phyloP scores from a whole-genome alignment of 1,284 basidiomycete species.

The Ustilago curta region DNA sequence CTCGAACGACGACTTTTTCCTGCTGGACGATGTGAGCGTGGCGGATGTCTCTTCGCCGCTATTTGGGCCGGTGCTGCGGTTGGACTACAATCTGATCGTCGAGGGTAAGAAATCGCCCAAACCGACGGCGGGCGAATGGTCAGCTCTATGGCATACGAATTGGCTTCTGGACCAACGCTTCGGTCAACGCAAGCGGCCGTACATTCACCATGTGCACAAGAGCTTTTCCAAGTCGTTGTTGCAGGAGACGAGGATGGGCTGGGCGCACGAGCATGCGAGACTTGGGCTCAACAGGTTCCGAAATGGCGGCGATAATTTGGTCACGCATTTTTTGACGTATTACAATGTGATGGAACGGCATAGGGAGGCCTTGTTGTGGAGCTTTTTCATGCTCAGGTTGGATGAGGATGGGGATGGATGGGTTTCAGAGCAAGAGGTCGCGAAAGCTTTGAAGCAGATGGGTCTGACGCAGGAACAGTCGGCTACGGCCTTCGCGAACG shows the following conservation, averaged over 20 bases:
- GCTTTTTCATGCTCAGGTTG: conserved; percentile 49
- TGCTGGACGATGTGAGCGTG: conserved; percentile 25
- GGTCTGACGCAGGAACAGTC: conserved; percentile 21
- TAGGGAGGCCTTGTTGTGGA: conserved; percentile 62
- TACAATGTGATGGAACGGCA: conserved; percentile 58
- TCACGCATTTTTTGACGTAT: conserved; percentile 45
- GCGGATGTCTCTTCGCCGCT: conserved; percentile 50
- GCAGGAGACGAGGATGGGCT: conserved; percentile 40
- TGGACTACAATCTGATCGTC: conserved; percentile 48
- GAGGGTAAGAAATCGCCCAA: conserved; percentile 23
- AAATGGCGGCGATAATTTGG: conserved; percentile 37
- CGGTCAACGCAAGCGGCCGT: conserved; percentile 37
- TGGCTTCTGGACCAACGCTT: conserved; percentile 52
- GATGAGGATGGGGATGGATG: conserved; percentile 44
- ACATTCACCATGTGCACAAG: conserved; percentile 49
- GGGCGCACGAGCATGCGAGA: conserved; percentile 36
- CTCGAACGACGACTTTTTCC: conserved; percentile 61
- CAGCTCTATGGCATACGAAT: conserved; percentile 33
- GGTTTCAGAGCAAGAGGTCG: conserved; percentile 19
- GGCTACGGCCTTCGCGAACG: neutral
- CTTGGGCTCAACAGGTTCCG: conserved; percentile 42
- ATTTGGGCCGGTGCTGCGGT: conserved; percentile 51
- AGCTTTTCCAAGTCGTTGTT: conserved; percentile 38
- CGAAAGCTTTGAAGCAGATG: conserved; percentile 21
- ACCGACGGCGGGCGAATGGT: conserved; percentile 44